Percentiles rank a stretch among this genome's conserved stretches.
Evolutionary conservation across 2,329 filamentous ascomycete genomes (phyloP).

Genomic region (Zasmidium citrigriseum): DNA sequence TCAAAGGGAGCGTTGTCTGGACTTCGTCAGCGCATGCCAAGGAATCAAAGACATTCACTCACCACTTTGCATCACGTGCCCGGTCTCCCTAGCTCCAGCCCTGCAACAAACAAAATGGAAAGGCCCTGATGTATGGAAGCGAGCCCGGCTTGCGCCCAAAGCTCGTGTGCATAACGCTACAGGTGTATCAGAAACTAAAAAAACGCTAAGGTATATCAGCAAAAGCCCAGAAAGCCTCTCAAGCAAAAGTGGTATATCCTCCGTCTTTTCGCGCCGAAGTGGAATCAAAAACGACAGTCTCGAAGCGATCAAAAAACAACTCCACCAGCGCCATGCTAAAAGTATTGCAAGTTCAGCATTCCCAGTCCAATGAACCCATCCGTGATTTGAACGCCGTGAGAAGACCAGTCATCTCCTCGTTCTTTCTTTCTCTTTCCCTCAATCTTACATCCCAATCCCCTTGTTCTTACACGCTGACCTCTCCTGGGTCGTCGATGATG

Average conservation of each 20-base stretch:
- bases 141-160: background rate
- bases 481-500: constrained; percentile 21
- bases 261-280: background rate
- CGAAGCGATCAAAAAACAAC: background rate
- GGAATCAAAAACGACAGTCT: background rate
- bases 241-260: background rate
- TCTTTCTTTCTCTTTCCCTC: background rate
- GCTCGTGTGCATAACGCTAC: background rate
- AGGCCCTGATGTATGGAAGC: background rate
- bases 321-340: constrained; percentile 21
- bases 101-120: background rate
- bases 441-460: constrained; percentile 1
- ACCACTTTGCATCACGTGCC: background rate
- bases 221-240: no score
- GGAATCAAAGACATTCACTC: no score
- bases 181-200: background rate
- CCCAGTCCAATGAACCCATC: background rate
- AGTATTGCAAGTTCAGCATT: constrained; percentile 4
- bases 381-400: background rate
- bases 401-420: background rate
- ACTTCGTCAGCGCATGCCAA: no score
- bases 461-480: constrained; percentile 18
- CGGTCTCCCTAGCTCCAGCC: background rate
- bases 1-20: no score
- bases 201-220: no score